Base-by-base conservation (phyloP, 768 basidiomycete genomes). In the Boletus patriciae region DNA sequence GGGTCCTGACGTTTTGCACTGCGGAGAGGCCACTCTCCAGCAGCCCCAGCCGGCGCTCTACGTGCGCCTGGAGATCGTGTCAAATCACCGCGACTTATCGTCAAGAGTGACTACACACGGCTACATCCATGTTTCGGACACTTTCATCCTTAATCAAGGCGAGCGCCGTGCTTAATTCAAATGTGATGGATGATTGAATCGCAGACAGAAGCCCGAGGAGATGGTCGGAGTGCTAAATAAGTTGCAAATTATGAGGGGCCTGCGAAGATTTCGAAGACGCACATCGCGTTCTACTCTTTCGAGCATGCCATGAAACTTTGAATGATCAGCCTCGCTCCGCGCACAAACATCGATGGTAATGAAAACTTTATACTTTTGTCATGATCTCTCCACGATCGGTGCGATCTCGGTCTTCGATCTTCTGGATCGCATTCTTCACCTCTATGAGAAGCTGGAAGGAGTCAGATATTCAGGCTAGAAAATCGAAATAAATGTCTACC, bases 1-100 rank as follows among this genome's bases (percentile, higher is more conserved):
- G 18, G 4, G 6, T 40, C 43, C 60, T 56, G n/a, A 76, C 74
- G 49, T 67, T 65, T 56, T 75, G 70, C 68, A 74, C 68, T 3
- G 57, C 34, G 45, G 46, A 49, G 23, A 75, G 59, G 25, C 65
- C 60, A 33, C 38, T 50, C 1, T 67, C 70, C 37, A 75, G 46
- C 42, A 61, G 50, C 18, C 56, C 58, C 56, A 77, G 63, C 37
- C 61, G 66, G 25, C 60, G 62, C 37, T 73, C 71, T 36, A 73
- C 46, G 19, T 69, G 65, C 53, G 62, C 65, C 75, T 77, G 50
- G 23, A 55, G 13, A 61, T 34, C 23, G 13, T 19, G 48, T 68
- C 43, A 59, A 52, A 38, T 34, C 31, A 44, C 50, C 37, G 38
- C n/a, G 45, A 54, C 42, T 4, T 25, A 46, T 19, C 21, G 36